A percentile compares a stretch with the other conserved stretches of the same genome.
Conservation (phyloP, 768 basidiomycete species). For the Hericium rajendrae region DNA sequence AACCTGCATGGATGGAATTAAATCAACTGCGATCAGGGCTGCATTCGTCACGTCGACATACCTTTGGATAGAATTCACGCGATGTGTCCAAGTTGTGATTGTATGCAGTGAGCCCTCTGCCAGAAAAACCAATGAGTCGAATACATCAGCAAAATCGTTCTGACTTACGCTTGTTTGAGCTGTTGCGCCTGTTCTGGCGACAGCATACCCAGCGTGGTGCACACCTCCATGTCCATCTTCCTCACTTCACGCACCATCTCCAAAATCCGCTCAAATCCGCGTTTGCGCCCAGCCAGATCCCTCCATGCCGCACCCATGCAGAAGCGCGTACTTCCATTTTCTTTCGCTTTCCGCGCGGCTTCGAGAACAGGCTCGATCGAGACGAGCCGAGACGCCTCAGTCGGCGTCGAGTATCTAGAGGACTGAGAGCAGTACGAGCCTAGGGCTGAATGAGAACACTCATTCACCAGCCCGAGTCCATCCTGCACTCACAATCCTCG, state of each 20-base stretch:
- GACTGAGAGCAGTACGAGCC: conserved; percentile 98
- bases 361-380: conserved; percentile 88
- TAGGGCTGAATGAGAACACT: conserved; percentile 18
- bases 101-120: conserved; percentile 87
- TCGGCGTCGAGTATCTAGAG: conserved; percentile 82
- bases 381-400: conserved; percentile 79
- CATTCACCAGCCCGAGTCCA: no score
- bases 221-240: conserved; percentile 98
- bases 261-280: conserved; percentile 88
- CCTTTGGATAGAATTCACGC: conserved; percentile 91
- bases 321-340: conserved; percentile 93
- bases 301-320: conserved; percentile 99
- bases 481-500: conserved; percentile 71
- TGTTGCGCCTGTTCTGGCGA: conserved; percentile 85
- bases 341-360: conserved; percentile 90
- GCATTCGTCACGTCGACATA: conserved; percentile 22
- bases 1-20: conserved; percentile 41
- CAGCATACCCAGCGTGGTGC: conserved; percentile 97
- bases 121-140: neutral
- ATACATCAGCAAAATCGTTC: neutral
- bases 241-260: conserved; percentile 87
- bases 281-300: conserved; percentile 84
- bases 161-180: conserved; percentile 81
- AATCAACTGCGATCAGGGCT: neutral
- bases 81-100: conserved; percentile 99